Evolutionary conservation across 768 basidiomycete genomes (phyloP), one percentile per base, ranked within the genome.

Genomic region (Termitomyces sp.): DNA sequence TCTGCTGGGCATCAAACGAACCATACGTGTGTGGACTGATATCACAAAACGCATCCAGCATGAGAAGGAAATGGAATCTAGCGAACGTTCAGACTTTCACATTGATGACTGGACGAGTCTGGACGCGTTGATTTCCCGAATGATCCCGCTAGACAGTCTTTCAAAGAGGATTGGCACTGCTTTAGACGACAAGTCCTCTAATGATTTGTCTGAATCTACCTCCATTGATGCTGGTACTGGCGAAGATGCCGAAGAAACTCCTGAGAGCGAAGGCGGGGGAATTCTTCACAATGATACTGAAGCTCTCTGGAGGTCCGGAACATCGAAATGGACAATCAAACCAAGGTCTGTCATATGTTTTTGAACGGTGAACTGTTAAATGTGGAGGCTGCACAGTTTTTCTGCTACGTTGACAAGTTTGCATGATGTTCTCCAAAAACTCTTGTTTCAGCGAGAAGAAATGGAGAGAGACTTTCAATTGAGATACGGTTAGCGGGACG

Each of bases 1-100:
- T 67, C 78, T 96, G 32, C 71, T 84, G 12, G 76, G 85, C 2
- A 81, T 96, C 44, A 83, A 82, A 63, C 75, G 78, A 22, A 87
- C 90, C 5, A 85, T 92, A 59, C 75, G 74, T 4, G 73, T 78
- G 16, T 93, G 92, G 89, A 64, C 74, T 9, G 68, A 69, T 18
- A 81, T 94, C 56, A 75, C 75, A 65, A 69, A 72, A 38, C 79
- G 83, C 40, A 74, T 91, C 28, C 69, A 75, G 50, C 73, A 84
- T 39, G 92, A 94, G 73, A 83, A 79, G 60, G 59, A 69, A 20
- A 76, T 86, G 74, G 87, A 89, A 66, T 57, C 55, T 33, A 52
- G 62, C 39, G 81, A 81, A 65, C 65, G 69, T 45, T 53, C 18
- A 18, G 55, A 67, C 35, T 71, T 75, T 44, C 58, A 69, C 32